Evolutionary conservation across 1,284 basidiomycete species (phyloP).

Genomic region (Termitomyces sp.): DNA sequence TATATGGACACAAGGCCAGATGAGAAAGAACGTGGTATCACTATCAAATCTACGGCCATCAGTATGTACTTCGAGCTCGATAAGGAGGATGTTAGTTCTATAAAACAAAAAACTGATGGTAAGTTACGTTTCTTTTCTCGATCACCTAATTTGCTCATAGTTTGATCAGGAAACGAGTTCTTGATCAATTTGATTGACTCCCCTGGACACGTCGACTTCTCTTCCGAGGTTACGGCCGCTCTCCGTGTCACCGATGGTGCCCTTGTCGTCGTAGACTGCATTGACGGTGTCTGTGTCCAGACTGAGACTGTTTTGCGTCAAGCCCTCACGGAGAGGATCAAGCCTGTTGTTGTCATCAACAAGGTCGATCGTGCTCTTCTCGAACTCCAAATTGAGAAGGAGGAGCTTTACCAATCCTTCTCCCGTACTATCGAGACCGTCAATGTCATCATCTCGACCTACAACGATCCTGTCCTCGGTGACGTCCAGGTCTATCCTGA

Average conservation of each 20-base stretch:
- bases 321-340: slow-evolving; percentile 97
- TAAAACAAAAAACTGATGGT: slow-evolving; percentile 90
- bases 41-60: slow-evolving; percentile 99
- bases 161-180: slow-evolving; percentile 79
- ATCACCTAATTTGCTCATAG: slow-evolving; percentile 18
- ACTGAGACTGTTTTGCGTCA: slow-evolving; percentile 99
- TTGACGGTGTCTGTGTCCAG: slow-evolving; percentile 99
- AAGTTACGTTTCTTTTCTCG: background rate
- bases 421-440: slow-evolving; percentile 96
- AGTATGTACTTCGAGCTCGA: slow-evolving; percentile 98
- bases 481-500: slow-evolving; percentile 99
- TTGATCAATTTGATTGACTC: slow-evolving; percentile 99
- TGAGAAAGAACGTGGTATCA: slow-evolving; percentile 99
- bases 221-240: slow-evolving; percentile 98
- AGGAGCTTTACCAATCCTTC: slow-evolving; percentile 98
- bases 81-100: slow-evolving; percentile 81
- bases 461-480: slow-evolving; percentile 91
- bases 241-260: slow-evolving; percentile 99
- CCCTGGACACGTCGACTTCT: slow-evolving; percentile 99
- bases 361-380: slow-evolving; percentile 99
- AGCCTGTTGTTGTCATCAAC: slow-evolving; percentile 99
- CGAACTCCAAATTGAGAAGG: slow-evolving; percentile 97
- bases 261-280: slow-evolving; percentile 98
- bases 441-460: slow-evolving; percentile 98
- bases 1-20: slow-evolving; percentile 98